Base-by-base conservation (phyloP, 1,284 basidiomycete genomes). In the Jaminaea rosea region DNA sequence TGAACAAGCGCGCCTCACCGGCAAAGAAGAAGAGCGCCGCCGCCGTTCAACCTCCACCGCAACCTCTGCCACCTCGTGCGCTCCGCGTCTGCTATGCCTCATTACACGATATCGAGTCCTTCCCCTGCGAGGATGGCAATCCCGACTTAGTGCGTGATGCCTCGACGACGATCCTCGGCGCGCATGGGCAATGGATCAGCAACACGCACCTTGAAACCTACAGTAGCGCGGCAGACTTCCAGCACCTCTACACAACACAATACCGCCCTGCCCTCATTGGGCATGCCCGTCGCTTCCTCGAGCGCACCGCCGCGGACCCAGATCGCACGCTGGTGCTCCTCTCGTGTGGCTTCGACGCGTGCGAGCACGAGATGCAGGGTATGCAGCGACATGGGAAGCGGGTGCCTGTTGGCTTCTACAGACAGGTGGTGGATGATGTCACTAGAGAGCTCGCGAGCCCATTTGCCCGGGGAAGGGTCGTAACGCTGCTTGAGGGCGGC, bases 381-480 rank as follows among this genome's bases (percentile, higher is more conserved):
- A 98, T 98, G 93, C 89, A 88, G 42, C 79, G 93, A 7, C 93
- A 97, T 73, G 81, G 83, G 44, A 84, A 90, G n/a, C 84, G 85
- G 57, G 90, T 97, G 0, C 93, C 93, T 0, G 80, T 83, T 0
- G 82, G 83, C 0, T 96, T 96, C 76, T 98, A 88, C 73, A 78
- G 85, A 63, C 84, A 82, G 4, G 94, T 96, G 65, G 85, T 88
- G 0, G 78, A 76, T 2, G 89, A 94, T 65, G 81, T 83, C 0
- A 79, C 82, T 34, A 23, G 13, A 24, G 67, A 59, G 0, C 82
- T 97, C 50, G 84, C 87, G 0, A 80, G 87, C 39, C 64, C 75
- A 23, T 82, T 83, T 56, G 83, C 87, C 0, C 65, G 75, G 0
- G 89, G 90, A 0, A 81, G 84, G 46, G 68, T 94, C 1, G 79